Base-by-base conservation (phyloP, 345 rosid species). In the Triadica sebifera region DNA sequence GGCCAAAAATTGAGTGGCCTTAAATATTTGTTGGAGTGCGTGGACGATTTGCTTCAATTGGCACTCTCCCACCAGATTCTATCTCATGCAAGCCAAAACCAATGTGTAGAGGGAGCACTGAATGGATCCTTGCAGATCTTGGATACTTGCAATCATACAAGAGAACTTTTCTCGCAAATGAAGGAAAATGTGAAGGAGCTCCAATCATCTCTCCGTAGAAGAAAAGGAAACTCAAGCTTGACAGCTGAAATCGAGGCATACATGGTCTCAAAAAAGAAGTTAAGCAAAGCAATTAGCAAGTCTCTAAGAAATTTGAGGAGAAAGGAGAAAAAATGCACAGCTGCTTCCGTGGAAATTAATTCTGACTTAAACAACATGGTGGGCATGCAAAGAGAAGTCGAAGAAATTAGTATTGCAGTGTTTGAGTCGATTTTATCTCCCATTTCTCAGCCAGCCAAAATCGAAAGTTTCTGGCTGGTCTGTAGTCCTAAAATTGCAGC, bases 361-460 rank as follows among this genome's bases (percentile, higher is more conserved):
- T 19, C 68, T 8, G n/a, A 34, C 6, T 37, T 37, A 4, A 10
- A 0, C 0, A 29, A 29, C 38, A 12, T 60, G 15, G 12, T 29
- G 0, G 12, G 38, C 47, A 45, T 22, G 38, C 69, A 45, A 45
- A 65, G 34, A 65, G 38, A 2, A 4, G 17, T n/a, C 7, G 37
- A 45, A 20, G 38, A 65, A 20, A 46, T 46, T 12, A 59, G 81
- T 17, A 12, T 59, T 38, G 29, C 43, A 41, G 20, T 60, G 20
- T 81, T 81, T 16, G 69, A 72, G 50, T 74, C 77, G 45, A 17
- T 78, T 4, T 39, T 43, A 43, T 43, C 46, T 43, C 4, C 9
- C 46, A 43, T 43, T 43, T 43, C 8, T 43, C 46, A 1, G 46
- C 46, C 46, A 5, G 38, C 55, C 67, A 62, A 77, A 64, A 43